phyloP scores from a whole-genome alignment of 1,139 yeast species.

The Meyerozyma guilliermondii region DNA sequence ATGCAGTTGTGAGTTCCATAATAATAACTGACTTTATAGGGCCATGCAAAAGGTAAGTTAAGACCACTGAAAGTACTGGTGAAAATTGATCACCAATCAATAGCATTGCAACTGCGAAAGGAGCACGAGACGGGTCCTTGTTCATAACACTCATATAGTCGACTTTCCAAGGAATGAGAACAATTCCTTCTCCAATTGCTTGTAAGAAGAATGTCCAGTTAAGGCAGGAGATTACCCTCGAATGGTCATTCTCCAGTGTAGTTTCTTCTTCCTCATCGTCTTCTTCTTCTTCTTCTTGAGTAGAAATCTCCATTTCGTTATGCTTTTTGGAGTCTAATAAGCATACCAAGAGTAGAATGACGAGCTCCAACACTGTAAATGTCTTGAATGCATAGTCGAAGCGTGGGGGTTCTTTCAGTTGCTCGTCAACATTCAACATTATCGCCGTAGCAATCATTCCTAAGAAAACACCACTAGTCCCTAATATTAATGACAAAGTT shows the following conservation, averaged over 20 bases:
- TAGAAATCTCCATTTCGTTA: too few species aligned
- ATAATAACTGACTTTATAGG: not conserved
- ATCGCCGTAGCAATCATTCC: too few species aligned
- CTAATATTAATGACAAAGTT: not conserved
- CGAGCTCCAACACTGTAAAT: too few species aligned
- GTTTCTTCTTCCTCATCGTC: not conserved
- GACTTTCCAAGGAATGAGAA: not conserved
- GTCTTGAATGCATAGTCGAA: too few species aligned
- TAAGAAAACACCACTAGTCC: not conserved
- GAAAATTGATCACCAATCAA: not conserved
- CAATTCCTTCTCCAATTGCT: not conserved
- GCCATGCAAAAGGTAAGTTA: not conserved
- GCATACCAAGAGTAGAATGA: too few species aligned
- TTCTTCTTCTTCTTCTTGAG: not conserved
- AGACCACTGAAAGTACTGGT: not conserved
- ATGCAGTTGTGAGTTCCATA: not conserved
- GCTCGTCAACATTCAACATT: too few species aligned
- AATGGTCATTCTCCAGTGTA: not conserved
- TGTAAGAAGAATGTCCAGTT: not conserved
- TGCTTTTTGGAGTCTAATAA: too few species aligned
- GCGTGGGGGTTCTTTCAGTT: too few species aligned
- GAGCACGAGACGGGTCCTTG: not conserved
- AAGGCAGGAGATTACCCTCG: not conserved
- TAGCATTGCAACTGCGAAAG: not conserved
- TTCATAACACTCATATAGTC: not conserved